Evolutionary conservation across 192 early-diverging fungal species (phyloP), one percentile per base, ranked within the genome.

Genomic region (Coemansia sp.): DNA sequence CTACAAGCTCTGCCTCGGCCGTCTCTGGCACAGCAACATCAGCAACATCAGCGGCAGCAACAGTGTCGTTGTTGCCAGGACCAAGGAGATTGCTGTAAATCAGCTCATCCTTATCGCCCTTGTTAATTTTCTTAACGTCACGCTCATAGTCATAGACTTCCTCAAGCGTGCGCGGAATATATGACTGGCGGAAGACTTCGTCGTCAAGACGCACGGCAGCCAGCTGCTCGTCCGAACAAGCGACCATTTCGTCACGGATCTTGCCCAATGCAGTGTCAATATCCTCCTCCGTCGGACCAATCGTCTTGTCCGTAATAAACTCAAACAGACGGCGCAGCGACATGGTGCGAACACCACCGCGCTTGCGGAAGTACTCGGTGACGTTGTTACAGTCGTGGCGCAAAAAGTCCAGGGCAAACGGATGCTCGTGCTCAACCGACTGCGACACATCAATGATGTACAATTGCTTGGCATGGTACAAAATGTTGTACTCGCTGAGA

Each of bases 371-470:
- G 74, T 89, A 98, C 61, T 96, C 96, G 19, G 90, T 89, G 8
- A 97, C 88, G 71, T 98, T 98, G 51, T 88, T 84, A 67, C 90
- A 89, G 80, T 98, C 96, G 79, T 96, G 96, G 16, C 96, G 86
- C 61, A 98, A 80, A 70, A 98, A 98, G 68, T 96, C 95, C 45
- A 96, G 85, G 10, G 96, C 93, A 65, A 94, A 91, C 31, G 96
- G 96, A 67, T 98, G 96, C 61, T 98, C 95, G 69, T 98, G 96
- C 68, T 98, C 96, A 11, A 98, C 95, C 1, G 95, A 96, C 77
- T 97, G 96, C 6, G 96, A 98, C 8, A 98, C 96, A 72, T 98
- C 96, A 64, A 98, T 98, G 49, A 96, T 91, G 57, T 94, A 95
- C 22, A 98, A 75, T 16, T 72, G 82, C 19, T 85, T 83, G 37